Evolutionary conservation across 2,329 filamentous ascomycete genomes (phyloP).

Genomic region (Penicillium psychrosexuale): DNA sequence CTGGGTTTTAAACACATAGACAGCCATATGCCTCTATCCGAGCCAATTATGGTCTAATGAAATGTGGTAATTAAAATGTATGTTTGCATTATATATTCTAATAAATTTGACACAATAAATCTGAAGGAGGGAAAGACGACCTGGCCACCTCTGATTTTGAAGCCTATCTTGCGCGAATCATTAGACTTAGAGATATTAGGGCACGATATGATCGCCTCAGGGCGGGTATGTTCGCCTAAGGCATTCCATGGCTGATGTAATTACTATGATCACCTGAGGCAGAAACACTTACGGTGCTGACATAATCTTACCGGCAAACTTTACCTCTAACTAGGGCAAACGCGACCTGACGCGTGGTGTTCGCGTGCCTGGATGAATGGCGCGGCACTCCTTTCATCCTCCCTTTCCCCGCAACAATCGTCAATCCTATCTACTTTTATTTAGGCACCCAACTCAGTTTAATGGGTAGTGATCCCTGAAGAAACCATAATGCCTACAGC

Average conservation of each 20-base stretch:
- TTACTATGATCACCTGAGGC: background rate
- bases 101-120: background rate
- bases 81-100: background rate
- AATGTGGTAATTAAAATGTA: no score
- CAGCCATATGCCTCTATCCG: background rate
- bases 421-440: background rate
- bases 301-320: background rate
- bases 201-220: background rate
- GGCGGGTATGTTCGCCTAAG: background rate
- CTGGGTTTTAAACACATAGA: background rate
- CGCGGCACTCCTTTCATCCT: slow-evolving; percentile 16
- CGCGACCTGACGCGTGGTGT: slow-evolving; percentile 4
- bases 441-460: background rate
- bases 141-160: no score
- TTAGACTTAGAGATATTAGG: background rate
- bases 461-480: slow-evolving; percentile 17
- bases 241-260: background rate
- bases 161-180: background rate
- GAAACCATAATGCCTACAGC: slow-evolving; percentile 31
- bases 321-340: background rate
- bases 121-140: background rate
- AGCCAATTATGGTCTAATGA: background rate
- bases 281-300: background rate
- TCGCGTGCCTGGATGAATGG: slow-evolving; percentile 3
- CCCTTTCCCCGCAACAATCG: slow-evolving; percentile 22